A percentile compares a stretch with the other conserved stretches of the same genome.
Conservation (phyloP, 2,329 filamentous ascomycete genomes). For the Hymenoscyphus albidus region DNA sequence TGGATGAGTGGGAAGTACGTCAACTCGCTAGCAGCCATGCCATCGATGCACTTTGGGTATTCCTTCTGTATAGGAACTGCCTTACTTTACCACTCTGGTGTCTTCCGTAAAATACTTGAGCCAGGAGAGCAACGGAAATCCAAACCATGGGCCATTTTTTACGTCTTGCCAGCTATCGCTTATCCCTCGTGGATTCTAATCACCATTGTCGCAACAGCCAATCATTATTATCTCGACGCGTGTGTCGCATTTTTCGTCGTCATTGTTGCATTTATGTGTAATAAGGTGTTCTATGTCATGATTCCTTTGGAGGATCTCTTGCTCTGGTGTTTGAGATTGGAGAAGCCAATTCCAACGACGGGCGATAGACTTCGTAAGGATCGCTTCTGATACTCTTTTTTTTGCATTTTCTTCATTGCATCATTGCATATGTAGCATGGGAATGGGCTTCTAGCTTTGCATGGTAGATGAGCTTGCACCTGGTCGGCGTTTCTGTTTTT, state of each 20-base stretch:
- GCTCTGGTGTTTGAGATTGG: conserved; percentile 43
- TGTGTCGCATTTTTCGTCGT: conserved; percentile 45
- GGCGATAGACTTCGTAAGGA: conserved; percentile 35
- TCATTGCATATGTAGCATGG: background rate
- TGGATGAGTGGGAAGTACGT: conserved; percentile 50
- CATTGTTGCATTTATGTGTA: conserved; percentile 43
- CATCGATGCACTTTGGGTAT: conserved; percentile 52
- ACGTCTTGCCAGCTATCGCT: conserved; percentile 39
- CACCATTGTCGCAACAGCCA: conserved; percentile 51
- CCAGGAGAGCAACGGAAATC: conserved; percentile 41
- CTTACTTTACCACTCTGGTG: conserved; percentile 49
- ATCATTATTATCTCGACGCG: conserved; percentile 53
- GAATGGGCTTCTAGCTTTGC: background rate
- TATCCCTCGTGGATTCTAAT: conserved; percentile 46
- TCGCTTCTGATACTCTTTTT: conserved; percentile 2
- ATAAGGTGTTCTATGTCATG: conserved; percentile 47
- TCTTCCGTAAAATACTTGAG: conserved; percentile 38
- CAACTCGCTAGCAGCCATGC: conserved; percentile 50
- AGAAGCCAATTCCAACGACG: conserved; percentile 49
- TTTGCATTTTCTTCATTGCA: background rate
- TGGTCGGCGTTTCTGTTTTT: conserved; percentile 5
- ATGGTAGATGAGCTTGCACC: background rate
- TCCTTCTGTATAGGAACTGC: conserved; percentile 50
- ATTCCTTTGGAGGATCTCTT: conserved; percentile 48
- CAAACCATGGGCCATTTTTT: conserved; percentile 42